Conservation (phyloP, 257 asterid genomes). For the Salvia miltiorrhiza region DNA sequence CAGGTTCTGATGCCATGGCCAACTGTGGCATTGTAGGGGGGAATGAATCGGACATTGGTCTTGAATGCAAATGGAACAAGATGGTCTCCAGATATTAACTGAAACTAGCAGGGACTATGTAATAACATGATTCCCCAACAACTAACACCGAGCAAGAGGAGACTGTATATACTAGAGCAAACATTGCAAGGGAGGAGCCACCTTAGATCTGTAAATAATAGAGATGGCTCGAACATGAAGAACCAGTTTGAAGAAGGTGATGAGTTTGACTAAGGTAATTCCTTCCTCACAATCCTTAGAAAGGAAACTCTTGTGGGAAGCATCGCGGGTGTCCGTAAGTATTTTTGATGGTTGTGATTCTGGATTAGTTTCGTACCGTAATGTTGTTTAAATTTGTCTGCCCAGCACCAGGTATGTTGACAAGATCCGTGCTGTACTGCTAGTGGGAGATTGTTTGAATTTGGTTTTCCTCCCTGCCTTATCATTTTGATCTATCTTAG, state of each 20-base stretch:
- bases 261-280: conserved; percentile 54
- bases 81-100: conserved; percentile 40
- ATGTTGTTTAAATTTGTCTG: too few species aligned
- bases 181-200: conserved; percentile 31
- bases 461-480: too few species aligned
- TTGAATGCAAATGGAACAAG: conserved; percentile 26
- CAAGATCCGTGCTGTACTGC: too few species aligned
- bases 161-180: conserved; percentile 57
- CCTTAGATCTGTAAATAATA: conserved; percentile 56
- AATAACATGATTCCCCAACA: conserved; percentile 47
- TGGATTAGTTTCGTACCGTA: background rate
- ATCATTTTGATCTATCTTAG: background rate
- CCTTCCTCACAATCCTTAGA: background rate
- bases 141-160: conserved; percentile 34
- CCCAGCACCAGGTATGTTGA: too few species aligned
- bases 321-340: background rate
- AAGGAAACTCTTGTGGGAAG: background rate
- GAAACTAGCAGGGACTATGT: conserved; percentile 44
- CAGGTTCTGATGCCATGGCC: conserved; percentile 39
- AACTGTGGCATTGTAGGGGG: conserved; percentile 27
- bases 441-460: too few species aligned
- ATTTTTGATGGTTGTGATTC: background rate
- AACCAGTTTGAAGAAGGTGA: conserved; percentile 34
- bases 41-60: conserved; percentile 28
- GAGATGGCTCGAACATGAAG: conserved; percentile 44